phyloP scores from a whole-genome alignment of 257 asterid genomes.

The Striga asiatica region DNA sequence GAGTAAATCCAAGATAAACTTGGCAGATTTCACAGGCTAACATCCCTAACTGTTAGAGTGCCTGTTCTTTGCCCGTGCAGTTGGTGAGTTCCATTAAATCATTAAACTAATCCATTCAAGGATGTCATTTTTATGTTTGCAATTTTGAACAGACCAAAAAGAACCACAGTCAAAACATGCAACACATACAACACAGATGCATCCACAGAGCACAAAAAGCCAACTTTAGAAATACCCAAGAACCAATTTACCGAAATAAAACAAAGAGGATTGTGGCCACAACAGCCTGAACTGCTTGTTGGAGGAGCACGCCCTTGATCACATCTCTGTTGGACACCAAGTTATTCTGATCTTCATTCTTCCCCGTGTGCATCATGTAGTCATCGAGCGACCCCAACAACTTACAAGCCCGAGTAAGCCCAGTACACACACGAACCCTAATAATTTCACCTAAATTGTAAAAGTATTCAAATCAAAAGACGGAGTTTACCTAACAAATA shows the following conservation, averaged over 20 bases:
- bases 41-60: too few relatives aligned
- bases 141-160: too few relatives aligned
- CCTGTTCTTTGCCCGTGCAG: too few relatives aligned
- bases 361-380: constrained; percentile 65
- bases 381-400: constrained; percentile 54
- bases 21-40: too few relatives aligned
- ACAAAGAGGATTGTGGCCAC: constrained; percentile 74
- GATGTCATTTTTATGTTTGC: too few relatives aligned
- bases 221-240: neutral
- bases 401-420: constrained; percentile 77
- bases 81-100: too few relatives aligned
- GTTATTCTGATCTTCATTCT: constrained; percentile 88
- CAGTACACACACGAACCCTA: too few relatives aligned
- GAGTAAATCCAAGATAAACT: too few relatives aligned
- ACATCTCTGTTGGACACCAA: constrained; percentile 64
- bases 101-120: too few relatives aligned
- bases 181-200: neutral
- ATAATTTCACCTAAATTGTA: too few relatives aligned
- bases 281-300: constrained; percentile 80
- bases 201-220: neutral
- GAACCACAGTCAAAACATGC: neutral
- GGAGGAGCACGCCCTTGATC: constrained; percentile 83
- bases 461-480: too few relatives aligned
- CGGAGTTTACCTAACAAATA: too few relatives aligned
- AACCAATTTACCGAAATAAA: constrained; percentile 15